These are phyloP conservation scores for Tulasnella sp. DNA, from an alignment of 768 basidiomycete genomes.

Conservation along the genomic window DNA sequence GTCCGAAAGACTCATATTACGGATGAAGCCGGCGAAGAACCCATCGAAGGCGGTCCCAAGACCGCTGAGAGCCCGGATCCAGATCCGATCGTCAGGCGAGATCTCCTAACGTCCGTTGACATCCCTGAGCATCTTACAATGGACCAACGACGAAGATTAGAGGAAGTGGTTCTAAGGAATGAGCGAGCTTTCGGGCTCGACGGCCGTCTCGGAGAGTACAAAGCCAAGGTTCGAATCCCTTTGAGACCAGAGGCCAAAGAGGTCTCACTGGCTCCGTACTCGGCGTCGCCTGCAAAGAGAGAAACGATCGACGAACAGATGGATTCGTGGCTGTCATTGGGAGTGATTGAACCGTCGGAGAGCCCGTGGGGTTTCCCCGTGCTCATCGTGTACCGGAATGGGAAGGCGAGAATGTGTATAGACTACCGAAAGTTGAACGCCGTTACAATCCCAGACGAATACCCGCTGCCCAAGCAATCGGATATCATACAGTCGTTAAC, in stretches of 20 bases:
- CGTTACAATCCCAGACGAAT: constrained; percentile 2
- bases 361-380: constrained; percentile 30
- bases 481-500: constrained; percentile 24
- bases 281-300: constrained; percentile 19
- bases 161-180: constrained; percentile 15
- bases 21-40: constrained; percentile 14
- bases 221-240: constrained; percentile 20
- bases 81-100: neutral
- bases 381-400: constrained; percentile 29
- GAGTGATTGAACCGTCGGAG: constrained; percentile 30
- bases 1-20: neutral
- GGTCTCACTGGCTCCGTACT: constrained; percentile 20
- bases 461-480: constrained; percentile 6
- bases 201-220: constrained; percentile 24
- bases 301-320: constrained; percentile 24
- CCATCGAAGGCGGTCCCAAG: constrained; percentile 25
- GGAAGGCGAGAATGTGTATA: constrained; percentile 28
- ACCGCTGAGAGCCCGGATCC: constrained; percentile 21
- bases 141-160: constrained; percentile 6
- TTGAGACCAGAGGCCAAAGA: constrained; percentile 20
- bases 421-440: constrained; percentile 27
- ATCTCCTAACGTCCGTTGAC: constrained; percentile 15
- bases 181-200: constrained; percentile 25
- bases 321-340: constrained; percentile 26
- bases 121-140: constrained; percentile 18